Evolutionary conservation across 768 basidiomycete genomes (phyloP), one percentile per base, ranked within the genome.

Genomic region (Polyporus arcularius): DNA sequence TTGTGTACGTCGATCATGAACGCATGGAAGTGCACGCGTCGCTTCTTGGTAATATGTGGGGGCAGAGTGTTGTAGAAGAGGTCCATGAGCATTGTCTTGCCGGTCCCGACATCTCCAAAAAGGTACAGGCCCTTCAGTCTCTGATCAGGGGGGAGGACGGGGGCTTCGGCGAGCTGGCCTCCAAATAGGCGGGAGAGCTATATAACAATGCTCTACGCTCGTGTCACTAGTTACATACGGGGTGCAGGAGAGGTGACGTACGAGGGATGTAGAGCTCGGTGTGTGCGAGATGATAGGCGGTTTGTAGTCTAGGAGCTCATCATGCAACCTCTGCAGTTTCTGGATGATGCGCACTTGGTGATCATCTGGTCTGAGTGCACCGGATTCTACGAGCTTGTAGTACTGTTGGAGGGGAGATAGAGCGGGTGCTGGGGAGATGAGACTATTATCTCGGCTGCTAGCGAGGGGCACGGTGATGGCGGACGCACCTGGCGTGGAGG

Each of bases 1-100:
- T 96, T 97, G 73, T 98, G 93, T 21, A 98, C 95, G 71, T 99
- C 97, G 63, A 98, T 87, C 97, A 99, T 98, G 80, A 99, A 98
- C 1, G 94, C 93, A 71, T 98, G 96, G 72, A 99, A 99, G 74
- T 99, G 97, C 15, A 98, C 94, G 32, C 97, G 83, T 55, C 92
- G 88, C 75, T 92, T 93, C 60, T 85, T 83, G 47, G 75, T 83
- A 55, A 91, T 76, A 46, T 81, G 76, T 0, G 81, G 68, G 1
- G 91, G 89, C 1, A 97, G 85, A 1, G 94, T 86, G 64, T 87
- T 84, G 78, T 90, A 95, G 75, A 97, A 97, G 26, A 99, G 80
- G 74, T 99, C 97, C 97, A 99, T 99, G 63, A 99, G 87, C 96
- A 98, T 98, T 0, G 90, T 91, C 79, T 98, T 98, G 14, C 97